A percentile compares a stretch with the other conserved stretches of the same genome.
These are phyloP conservation scores for Alternaria atra DNA, from an alignment of 2,329 filamentous ascomycete genomes.

Conservation along the genomic window DNA sequence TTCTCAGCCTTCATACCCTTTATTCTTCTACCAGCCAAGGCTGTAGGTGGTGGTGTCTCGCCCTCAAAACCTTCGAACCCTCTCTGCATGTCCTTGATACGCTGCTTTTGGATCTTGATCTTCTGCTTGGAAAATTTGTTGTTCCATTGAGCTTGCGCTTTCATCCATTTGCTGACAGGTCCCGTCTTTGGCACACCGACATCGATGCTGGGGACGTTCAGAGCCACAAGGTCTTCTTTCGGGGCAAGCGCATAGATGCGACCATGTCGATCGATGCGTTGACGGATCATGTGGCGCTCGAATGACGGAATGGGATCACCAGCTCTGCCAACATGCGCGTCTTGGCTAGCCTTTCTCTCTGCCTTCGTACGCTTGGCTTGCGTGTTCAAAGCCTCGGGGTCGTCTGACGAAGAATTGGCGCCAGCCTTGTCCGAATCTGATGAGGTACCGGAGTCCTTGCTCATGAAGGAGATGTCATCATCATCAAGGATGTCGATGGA, in stretches of 20 bases:
- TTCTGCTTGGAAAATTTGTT: constrained; percentile 74
- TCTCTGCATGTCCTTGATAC: constrained; percentile 74
- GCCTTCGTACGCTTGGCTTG: constrained; percentile 26
- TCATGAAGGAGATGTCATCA: constrained; percentile 78
- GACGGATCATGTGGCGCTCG: constrained; percentile 87
- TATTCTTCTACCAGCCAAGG: constrained; percentile 76
- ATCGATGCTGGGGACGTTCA: constrained; percentile 70
- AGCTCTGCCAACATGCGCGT: constrained; percentile 74
- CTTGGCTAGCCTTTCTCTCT: constrained; percentile 19
- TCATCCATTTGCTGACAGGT: constrained; percentile 85
- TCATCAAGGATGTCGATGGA: constrained; percentile 85
- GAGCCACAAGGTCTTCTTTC: constrained; percentile 69
- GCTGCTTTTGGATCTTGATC: constrained; percentile 74
- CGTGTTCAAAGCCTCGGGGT: constrained; percentile 28
- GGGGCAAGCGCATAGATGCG: constrained; percentile 73
- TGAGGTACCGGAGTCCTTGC: constrained; percentile 57
- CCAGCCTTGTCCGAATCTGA: constrained; percentile 23
- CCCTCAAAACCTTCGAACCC: constrained; percentile 76
- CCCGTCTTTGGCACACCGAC: constrained; percentile 83
- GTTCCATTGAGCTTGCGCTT: constrained; percentile 77
- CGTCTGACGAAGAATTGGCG: constrained; percentile 34
- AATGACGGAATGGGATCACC: constrained; percentile 85
- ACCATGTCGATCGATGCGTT: constrained; percentile 82
- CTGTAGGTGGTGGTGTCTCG: constrained; percentile 83
- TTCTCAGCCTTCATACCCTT: constrained; percentile 58